A percentile compares a stretch with the other conserved stretches of the same genome.
Evolutionary conservation across 2,329 filamentous ascomycete genomes (phyloP).

Genomic region (Dissoconium aciculare): DNA sequence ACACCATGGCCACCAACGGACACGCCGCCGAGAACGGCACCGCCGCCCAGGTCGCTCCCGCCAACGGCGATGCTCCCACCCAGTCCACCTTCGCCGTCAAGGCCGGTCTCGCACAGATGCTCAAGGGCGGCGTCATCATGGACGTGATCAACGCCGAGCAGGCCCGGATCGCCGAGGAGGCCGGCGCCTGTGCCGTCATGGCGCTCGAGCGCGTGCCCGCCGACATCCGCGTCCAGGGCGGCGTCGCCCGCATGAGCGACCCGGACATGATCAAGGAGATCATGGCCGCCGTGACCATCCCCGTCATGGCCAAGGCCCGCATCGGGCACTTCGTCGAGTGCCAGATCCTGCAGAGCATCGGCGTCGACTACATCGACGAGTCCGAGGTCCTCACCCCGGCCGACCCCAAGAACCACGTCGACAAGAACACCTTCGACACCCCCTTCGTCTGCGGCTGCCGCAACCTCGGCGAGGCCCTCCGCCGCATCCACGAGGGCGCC

Average conservation of each 20-base stretch:
- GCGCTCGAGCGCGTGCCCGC: constrained; percentile 93
- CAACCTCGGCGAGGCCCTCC: constrained; percentile 81
- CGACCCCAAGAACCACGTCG: constrained; percentile 79
- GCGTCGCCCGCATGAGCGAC: constrained; percentile 94
- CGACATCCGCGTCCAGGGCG: constrained; percentile 83
- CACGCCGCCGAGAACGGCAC: background rate
- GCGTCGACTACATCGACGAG: constrained; percentile 96
- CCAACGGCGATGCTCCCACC: constrained; percentile 5
- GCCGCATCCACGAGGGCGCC: constrained; percentile 81
- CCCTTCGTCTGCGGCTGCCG: constrained; percentile 96
- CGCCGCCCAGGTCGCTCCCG: too few species aligned
- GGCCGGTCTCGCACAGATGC: constrained; percentile 88
- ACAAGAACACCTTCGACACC: constrained; percentile 66
- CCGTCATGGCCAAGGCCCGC: constrained; percentile 96
- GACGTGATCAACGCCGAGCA: constrained; percentile 88
- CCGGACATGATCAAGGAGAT: constrained; percentile 90
- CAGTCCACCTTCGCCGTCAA: constrained; percentile 67
- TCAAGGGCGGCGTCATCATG: constrained; percentile 99
- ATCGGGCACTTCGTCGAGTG: constrained; percentile 98
- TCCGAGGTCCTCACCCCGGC: constrained; percentile 94
- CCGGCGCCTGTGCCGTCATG: constrained; percentile 94
- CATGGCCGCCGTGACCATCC: constrained; percentile 86
- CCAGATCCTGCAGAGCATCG: constrained; percentile 87
- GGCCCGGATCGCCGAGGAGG: constrained; percentile 91
- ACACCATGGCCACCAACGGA: background rate